Evolutionary conservation across 805 yeast species (phyloP), one percentile per base, ranked within the genome.

Genomic region (Metschnikowia anglica): DNA sequence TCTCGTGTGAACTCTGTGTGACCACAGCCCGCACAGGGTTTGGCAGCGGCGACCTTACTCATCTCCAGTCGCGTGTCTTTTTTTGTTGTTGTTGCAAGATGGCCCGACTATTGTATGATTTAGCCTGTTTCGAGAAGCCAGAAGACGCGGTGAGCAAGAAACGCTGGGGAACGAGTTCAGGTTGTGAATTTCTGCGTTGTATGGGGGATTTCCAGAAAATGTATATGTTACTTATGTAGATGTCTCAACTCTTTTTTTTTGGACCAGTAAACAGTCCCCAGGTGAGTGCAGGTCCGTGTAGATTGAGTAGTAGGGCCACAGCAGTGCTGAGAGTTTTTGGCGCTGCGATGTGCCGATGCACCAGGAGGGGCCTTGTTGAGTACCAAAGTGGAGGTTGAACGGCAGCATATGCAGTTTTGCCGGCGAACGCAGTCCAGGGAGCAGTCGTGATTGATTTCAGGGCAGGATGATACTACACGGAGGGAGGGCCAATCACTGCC

Each of bases 1-100:
- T 52, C 56, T 5, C 53, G 41, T 17, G 48, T 34, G 37, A 52
- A 41, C 40, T 46, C 48, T 11, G 49, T 46, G 38, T 40, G 44
- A 10, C 53, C 53, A 39, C 55, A 51, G 37, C 39, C 44, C 21
- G 45, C 45, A 42, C 54, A 51, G 15, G 47, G 45, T 27, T 43
- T 46, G 13, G 43, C 27, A 11, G 39, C 45, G 19, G 47, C 38
- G 16, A 28, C 15, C 39, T 39, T 48, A 24, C 34, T 46, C 52
- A 48, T 48, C 3, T 5, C 5, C 11, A 29, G 35, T 26, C 12
- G 15, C 7, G 20, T 19, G 5, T 27, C 18, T 36, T 9, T 17
- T 1, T 10, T 19, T 16, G 15, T 16, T 19, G 18, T 27, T 36
- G 7, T 26, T 34, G 11, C 7, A 23, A 11, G 26, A 8, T 8